phyloP scores from a whole-genome alignment of 306 rosid species.

The Rosa lucieae region DNA sequence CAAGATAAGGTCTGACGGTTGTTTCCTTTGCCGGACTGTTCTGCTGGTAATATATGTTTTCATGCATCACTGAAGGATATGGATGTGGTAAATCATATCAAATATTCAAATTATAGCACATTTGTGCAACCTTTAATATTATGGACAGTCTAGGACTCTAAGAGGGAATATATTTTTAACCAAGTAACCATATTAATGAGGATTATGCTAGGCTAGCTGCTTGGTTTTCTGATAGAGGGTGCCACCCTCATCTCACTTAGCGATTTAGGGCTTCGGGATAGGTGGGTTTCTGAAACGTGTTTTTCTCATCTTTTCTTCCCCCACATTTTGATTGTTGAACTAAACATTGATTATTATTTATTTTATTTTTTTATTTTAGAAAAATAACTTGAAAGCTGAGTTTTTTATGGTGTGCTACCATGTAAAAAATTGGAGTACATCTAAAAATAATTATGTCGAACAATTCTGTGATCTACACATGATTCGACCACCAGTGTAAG shows the following conservation, averaged over 20 bases:
- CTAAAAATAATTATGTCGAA: neutral
- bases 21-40: neutral
- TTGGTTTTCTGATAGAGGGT: neutral
- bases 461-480: neutral
- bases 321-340: no score
- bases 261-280: neutral
- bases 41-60: neutral
- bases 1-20: neutral
- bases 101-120: neutral
- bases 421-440: no score
- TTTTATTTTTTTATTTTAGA: no score
- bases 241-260: neutral
- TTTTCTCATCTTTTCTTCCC: neutral
- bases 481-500: neutral
- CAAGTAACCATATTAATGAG: neutral
- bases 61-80: neutral
- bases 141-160: neutral
- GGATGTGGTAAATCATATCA: slow-evolving; percentile 3
- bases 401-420: no score
- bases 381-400: no score
- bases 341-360: no score
- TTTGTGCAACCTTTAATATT: neutral
- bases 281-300: neutral
- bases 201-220: neutral
- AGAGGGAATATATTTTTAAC: neutral